A percentile compares a stretch with the other conserved stretches of the same genome.
These are phyloP conservation scores for Sedum album DNA, from an alignment of 164 flowering plant species.

Conservation along the genomic window DNA sequence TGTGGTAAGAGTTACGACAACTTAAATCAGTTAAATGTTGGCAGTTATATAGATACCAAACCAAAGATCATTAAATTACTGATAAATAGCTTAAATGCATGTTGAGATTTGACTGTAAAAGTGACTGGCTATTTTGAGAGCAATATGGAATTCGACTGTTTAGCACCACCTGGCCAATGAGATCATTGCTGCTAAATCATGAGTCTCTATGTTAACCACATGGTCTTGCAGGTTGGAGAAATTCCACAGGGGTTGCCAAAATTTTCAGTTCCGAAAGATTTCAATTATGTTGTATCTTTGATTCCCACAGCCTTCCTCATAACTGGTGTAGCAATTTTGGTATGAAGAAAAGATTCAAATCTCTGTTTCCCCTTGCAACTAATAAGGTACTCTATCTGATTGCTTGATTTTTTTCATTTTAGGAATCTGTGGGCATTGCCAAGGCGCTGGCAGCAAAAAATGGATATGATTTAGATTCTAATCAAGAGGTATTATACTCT, in stretches of 20 bases:
- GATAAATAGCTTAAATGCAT: too few relatives aligned
- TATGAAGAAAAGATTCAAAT: constrained; percentile 23
- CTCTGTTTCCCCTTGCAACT: not conserved
- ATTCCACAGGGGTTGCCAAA: constrained; percentile 56
- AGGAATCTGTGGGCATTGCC: constrained; percentile 99
- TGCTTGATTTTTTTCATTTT: constrained; percentile 11
- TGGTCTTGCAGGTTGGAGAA: not conserved
- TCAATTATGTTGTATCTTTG: constrained; percentile 48
- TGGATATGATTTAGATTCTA: constrained; percentile 93
- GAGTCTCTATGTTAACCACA: not conserved
- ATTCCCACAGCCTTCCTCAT: constrained; percentile 88
- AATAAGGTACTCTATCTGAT: not conserved
- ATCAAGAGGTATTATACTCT: constrained; percentile 65
- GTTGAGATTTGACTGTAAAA: too few relatives aligned
- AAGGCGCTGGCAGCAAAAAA: constrained; percentile 98
- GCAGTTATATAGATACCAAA: not conserved
- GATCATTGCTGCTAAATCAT: not conserved
- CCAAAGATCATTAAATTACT: not conserved
- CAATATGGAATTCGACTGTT: not conserved
- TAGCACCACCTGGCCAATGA: not conserved
- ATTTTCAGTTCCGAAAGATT: constrained; percentile 71
- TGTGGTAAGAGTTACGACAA: constrained; percentile 84
- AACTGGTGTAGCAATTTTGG: constrained; percentile 98
- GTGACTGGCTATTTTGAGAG: not conserved
- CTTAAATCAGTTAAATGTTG: constrained; percentile 8